Evolutionary conservation across 1,139 yeast genomes (phyloP).

Genomic region (Wickerhamomyces sp.): DNA sequence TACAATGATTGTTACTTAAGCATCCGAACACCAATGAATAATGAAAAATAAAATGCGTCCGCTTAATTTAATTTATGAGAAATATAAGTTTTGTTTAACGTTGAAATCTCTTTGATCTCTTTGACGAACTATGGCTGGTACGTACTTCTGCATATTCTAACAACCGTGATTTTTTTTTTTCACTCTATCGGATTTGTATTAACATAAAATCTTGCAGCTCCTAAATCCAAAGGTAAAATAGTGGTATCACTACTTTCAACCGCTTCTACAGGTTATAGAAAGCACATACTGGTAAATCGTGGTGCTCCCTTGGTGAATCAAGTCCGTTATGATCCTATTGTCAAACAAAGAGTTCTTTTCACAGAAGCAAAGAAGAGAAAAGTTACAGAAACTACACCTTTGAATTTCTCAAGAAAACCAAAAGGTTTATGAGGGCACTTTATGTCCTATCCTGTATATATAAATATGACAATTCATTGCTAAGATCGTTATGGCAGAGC

Average conservation of each 20-base stretch:
- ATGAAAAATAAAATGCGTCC: no score
- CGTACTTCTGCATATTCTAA: neutral
- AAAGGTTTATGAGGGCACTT: slow-evolving; percentile 22
- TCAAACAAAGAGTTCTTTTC: slow-evolving; percentile 79
- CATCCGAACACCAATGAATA: no score
- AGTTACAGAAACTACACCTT: slow-evolving; percentile 59
- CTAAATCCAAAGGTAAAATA: slow-evolving; percentile 33
- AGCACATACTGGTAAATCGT: slow-evolving; percentile 80
- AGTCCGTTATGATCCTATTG: slow-evolving; percentile 85
- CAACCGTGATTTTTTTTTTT: no score
- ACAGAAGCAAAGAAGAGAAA: slow-evolving; percentile 84
- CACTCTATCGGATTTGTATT: neutral
- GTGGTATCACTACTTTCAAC: slow-evolving; percentile 69
- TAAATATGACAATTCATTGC: neutral
- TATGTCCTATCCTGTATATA: slow-evolving; percentile 26
- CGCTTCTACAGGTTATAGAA: slow-evolving; percentile 82
- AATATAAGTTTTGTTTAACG: no score
- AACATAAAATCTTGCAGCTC: neutral
- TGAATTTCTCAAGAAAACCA: slow-evolving; percentile 56
- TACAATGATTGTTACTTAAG: no score
- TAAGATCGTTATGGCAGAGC: neutral
- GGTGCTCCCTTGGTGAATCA: slow-evolving; percentile 74
- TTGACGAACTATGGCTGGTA: slow-evolving; percentile 1
- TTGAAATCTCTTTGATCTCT: no score
- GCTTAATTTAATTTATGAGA: no score